phyloP scores from a whole-genome alignment of 441 rosid genomes.

The Aquilaria agallochum region DNA sequence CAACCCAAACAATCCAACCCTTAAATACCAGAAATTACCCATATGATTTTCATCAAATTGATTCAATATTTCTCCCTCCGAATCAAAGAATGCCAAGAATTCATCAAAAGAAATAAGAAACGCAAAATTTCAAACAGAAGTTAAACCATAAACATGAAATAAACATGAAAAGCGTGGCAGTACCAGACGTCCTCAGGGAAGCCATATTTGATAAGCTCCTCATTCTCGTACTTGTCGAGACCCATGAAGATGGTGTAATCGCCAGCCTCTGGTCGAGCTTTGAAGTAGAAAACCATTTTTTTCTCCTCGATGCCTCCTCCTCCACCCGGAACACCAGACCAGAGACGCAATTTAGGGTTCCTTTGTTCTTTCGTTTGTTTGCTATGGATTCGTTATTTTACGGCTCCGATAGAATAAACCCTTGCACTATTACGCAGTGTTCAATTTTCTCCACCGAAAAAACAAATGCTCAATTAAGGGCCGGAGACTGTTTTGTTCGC shows the following conservation, averaged over 20 bases:
- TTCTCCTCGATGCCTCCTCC: constrained; percentile 13
- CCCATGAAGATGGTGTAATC: constrained; percentile 99
- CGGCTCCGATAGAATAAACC: too few species aligned
- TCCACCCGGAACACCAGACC: constrained; percentile 7
- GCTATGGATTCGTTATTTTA: too few species aligned
- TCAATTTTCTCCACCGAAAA: too few species aligned
- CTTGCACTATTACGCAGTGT: neutral
- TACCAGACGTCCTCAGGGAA: constrained; percentile 96
- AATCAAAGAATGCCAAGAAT: neutral
- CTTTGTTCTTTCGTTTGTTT: neutral
- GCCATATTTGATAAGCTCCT: constrained; percentile 98
- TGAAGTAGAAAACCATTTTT: constrained; percentile 93
- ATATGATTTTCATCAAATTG: neutral
- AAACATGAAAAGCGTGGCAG: neutral
- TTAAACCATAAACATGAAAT: neutral
- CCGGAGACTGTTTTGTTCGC: too few species aligned
- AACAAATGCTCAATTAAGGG: too few species aligned
- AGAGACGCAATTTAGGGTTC: constrained; percentile 11
- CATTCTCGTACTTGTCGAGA: constrained; percentile 98
- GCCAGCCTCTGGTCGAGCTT: constrained; percentile 91
- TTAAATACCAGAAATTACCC: neutral
- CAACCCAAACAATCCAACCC: too few species aligned
- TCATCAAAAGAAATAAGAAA: neutral
- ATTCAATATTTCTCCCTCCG: neutral
- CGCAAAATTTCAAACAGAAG: neutral